Percentiles rank a stretch among this genome's conserved stretches.
These are phyloP conservation scores for Sinapis alba DNA, from an alignment of 441 rosid species.

Conservation along the genomic window DNA sequence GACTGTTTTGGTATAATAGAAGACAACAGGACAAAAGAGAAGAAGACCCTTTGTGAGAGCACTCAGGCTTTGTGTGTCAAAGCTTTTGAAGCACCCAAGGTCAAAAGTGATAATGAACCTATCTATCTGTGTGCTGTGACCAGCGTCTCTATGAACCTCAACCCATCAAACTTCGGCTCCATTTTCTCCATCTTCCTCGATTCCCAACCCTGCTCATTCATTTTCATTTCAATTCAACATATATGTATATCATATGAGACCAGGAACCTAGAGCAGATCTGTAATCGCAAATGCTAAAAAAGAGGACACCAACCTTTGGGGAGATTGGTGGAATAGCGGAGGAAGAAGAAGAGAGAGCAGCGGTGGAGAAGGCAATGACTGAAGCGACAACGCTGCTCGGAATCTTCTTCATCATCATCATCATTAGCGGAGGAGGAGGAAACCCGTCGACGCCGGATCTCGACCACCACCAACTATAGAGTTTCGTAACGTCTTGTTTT, in stretches of 20 bases:
- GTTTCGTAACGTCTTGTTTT: constrained; percentile 7
- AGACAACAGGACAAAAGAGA: neutral
- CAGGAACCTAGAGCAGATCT: constrained; percentile 12
- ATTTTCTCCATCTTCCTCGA: constrained; percentile 48
- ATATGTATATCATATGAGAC: neutral
- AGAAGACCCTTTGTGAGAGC: constrained; percentile 27
- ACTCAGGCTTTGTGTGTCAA: constrained; percentile 34
- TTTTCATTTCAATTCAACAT: neutral
- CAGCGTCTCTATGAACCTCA: constrained; percentile 89
- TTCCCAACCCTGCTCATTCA: constrained; percentile 26
- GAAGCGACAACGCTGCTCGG: constrained; percentile 63
- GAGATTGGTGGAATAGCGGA: constrained; percentile 34
- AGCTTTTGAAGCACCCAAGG: constrained; percentile 27
- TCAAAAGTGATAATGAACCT: constrained; percentile 9
- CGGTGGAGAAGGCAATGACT: constrained; percentile 61
- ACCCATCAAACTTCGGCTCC: constrained; percentile 79
- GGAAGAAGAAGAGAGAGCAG: constrained; percentile 51
- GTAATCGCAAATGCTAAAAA: neutral
- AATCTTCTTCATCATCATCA: constrained; percentile 48
- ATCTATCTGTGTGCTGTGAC: constrained; percentile 80
- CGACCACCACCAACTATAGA: constrained; percentile 40
- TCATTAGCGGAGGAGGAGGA: constrained; percentile 37
- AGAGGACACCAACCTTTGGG: constrained; percentile 34
- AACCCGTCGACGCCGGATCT: constrained; percentile 80
- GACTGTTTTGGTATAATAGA: neutral